Evolutionary conservation across 495 filamentous ascomycete genomes (phyloP).

Genomic region (Lophium mytilinum): DNA sequence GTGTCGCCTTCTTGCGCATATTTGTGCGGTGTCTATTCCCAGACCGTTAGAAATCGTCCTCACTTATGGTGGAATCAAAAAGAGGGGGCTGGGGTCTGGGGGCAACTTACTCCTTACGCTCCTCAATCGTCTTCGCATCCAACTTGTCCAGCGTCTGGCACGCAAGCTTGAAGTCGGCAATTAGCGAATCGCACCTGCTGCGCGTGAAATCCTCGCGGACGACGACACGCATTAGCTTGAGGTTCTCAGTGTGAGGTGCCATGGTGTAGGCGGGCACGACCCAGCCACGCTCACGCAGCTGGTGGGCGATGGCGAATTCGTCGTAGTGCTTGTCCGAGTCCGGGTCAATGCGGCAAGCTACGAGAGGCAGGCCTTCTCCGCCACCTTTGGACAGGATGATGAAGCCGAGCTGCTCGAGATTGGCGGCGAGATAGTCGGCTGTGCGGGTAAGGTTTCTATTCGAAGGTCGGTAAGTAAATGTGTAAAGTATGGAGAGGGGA

Average conservation of each 20-base stretch:
- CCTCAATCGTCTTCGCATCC: slow-evolving; percentile 58
- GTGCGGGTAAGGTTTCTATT: slow-evolving; percentile 64
- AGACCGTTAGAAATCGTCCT: neutral
- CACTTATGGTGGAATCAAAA: neutral
- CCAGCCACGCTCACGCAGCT: slow-evolving; percentile 77
- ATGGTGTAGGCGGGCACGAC: slow-evolving; percentile 91
- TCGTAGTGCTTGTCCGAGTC: slow-evolving; percentile 59
- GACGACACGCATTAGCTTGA: slow-evolving; percentile 84
- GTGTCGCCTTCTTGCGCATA: neutral
- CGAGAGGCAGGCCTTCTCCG: slow-evolving; percentile 72
- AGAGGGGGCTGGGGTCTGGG: neutral
- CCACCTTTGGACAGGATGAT: slow-evolving; percentile 70
- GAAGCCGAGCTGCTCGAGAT: slow-evolving; percentile 66
- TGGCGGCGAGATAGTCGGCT: slow-evolving; percentile 66
- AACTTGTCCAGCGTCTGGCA: slow-evolving; percentile 59
- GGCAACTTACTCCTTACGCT: slow-evolving; percentile 51
- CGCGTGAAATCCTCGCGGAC: slow-evolving; percentile 82
- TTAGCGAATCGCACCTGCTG: slow-evolving; percentile 62
- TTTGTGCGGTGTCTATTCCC: neutral
- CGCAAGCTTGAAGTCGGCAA: slow-evolving; percentile 65
- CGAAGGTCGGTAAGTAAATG: neutral
- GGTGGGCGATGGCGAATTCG: slow-evolving; percentile 62
- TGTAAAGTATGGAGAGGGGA: neutral
- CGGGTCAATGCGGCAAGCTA: slow-evolving; percentile 68
- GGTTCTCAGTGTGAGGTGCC: slow-evolving; percentile 68